Evolutionary conservation across 768 basidiomycete species (phyloP).

Genomic region (Hortiboletus flavorubellus): DNA sequence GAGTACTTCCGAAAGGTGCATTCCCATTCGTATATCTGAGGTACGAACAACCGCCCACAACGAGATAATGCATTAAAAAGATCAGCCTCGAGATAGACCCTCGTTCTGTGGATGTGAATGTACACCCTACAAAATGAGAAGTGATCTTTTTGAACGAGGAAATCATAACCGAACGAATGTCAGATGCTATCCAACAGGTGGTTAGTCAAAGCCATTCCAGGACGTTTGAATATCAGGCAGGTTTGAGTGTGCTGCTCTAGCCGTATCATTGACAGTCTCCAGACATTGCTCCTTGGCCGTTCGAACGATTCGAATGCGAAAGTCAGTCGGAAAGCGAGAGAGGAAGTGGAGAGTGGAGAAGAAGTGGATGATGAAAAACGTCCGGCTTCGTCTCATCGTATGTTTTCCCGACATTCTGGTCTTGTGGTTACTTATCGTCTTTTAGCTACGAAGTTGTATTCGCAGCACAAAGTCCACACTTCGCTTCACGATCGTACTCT

Average conservation of each 20-base stretch:
- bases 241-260: not conserved
- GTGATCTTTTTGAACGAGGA: constrained; percentile 95
- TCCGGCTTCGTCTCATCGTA: constrained; percentile 28
- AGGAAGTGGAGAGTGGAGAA: constrained; percentile 35
- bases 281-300: constrained; percentile 64
- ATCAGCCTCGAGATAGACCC: constrained; percentile 79
- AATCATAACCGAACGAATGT: constrained; percentile 70
- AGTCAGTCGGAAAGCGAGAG: constrained; percentile 34
- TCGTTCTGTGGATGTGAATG: constrained; percentile 90
- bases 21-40: constrained; percentile 93
- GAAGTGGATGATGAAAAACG: constrained; percentile 31
- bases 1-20: constrained; percentile 84
- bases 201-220: constrained; percentile 62
- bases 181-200: constrained; percentile 69
- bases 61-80: not conserved
- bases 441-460: constrained; percentile 48
- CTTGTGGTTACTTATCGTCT: constrained; percentile 1
- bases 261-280: not conserved
- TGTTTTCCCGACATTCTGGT: not conserved
- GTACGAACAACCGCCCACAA: constrained; percentile 38
- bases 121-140: constrained; percentile 96
- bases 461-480: constrained; percentile 91
- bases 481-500: constrained; percentile 85
- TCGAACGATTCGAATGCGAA: constrained; percentile 31
- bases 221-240: constrained; percentile 70